Conservation (phyloP, 495 filamentous ascomycete genomes). For the Talaromyces ruber region DNA sequence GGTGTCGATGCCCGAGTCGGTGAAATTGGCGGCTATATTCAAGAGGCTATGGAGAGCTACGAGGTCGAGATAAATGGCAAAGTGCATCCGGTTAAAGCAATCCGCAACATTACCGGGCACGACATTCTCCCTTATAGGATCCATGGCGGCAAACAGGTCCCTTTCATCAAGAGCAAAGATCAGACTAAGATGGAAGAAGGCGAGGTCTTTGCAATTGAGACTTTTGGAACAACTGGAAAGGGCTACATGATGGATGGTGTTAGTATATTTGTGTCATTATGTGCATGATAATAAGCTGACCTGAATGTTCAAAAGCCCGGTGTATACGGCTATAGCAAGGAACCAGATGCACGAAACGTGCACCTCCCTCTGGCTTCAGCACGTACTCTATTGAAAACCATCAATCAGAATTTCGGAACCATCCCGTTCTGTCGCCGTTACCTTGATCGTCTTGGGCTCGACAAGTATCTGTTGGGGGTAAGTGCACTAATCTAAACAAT, state of each 20-base stretch:
- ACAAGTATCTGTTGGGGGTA: conserved; percentile 53
- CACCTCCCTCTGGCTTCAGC: conserved; percentile 45
- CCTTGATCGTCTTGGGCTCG: conserved; percentile 52
- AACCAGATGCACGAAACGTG: conserved; percentile 38
- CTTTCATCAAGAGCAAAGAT: conserved; percentile 49
- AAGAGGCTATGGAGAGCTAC: conserved; percentile 62
- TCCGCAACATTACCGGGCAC: conserved; percentile 50
- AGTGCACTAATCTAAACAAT: conserved; percentile 9
- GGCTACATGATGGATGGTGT: conserved; percentile 38
- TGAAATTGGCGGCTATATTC: conserved; percentile 54
- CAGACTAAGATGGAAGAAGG: conserved; percentile 61
- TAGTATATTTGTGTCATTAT: conserved; percentile 9
- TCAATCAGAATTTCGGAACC: conserved; percentile 57
- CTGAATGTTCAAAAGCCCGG: conserved; percentile 15
- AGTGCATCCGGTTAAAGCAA: conserved; percentile 48
- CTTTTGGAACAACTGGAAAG: conserved; percentile 53
- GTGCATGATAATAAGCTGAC: conserved; percentile 11
- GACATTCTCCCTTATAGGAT: conserved; percentile 51
- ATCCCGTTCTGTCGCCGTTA: conserved; percentile 56
- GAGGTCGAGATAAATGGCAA: conserved; percentile 50
- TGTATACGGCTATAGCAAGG: conserved; percentile 43
- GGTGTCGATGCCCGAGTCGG: conserved; percentile 54
- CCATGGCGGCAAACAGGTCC: conserved; percentile 53
- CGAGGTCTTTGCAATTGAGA: conserved; percentile 58
- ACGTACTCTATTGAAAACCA: conserved; percentile 48